Evolutionary conservation across 768 basidiomycete genomes (phyloP), one percentile per base, ranked within the genome.

Genomic region (Rhodocollybia butyracea): DNA sequence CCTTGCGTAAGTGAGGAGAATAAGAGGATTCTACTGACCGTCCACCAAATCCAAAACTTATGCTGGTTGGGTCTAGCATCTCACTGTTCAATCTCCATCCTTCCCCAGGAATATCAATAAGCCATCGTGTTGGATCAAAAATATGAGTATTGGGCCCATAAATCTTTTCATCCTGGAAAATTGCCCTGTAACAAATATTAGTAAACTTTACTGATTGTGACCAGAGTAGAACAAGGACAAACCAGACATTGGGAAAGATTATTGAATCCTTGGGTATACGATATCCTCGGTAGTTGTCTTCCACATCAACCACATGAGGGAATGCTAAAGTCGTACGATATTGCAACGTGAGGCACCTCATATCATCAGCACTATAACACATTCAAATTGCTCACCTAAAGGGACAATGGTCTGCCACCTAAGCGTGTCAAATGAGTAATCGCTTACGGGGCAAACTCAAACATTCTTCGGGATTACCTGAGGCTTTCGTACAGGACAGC

Each of bases 231-330:
- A 13, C 5, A 5, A 50, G 10, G 11, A 48, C 47, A 24, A n/a
- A 73, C 72, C 72, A 74, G 17, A 67, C 66, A 55, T 73, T 73
- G 3, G 66, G 64, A 17, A 73, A 59, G 42, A 73, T 60, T 48
- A 66, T 67, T 26, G 73, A 67, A 12, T 67, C 68, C 5, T 68
- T 69, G 17, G 68, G 68, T 34, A 69, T 70, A 54, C 64, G 66
- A 48, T 66, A 70, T 29, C 64, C 68, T 22, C 63, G 45, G 43
- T 69, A 70, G 40, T 45, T 42, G 54, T 70, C 69, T 42, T 69
- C 67, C 42, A 61, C 61, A 57, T 65, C 70, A 54, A 65, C 66
- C 61, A 64, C 68, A 41, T 69, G 68, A 31, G 68, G 69, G 55
- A 69, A 29, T 10, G 43, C 54, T 36, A 55, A 3, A 22, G 8